Evolutionary conservation across 169 alveolate species (phyloP), one percentile per base, ranked within the genome.

Genomic region (Plasmodium fragile): DNA sequence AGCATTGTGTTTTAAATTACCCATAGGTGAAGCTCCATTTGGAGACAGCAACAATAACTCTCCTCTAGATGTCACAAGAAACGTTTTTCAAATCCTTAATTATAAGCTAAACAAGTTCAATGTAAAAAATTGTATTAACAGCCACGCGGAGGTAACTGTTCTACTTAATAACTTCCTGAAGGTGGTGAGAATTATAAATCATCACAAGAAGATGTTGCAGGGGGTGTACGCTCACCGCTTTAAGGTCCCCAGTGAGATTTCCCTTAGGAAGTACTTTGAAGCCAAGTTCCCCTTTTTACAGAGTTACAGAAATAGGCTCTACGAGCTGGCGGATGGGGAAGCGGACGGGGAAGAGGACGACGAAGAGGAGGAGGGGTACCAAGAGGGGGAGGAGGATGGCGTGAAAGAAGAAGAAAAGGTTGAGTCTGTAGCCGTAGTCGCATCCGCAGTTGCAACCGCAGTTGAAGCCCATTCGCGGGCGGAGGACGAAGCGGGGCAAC

Each of bases 121-220:
- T 53, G 81, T 22, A 5, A 73, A 85, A 52, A 85, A 85, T 41
- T 73, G 85, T 3, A 0, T 69, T 4, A 85, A 73, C 53, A 45
- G 84, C n/a, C 85, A 85, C 65, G 53, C 75, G 6, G 93, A 85
- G 65, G 79, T 85, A 28, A 85, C 53, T 30, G 80, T 85, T 30
- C 36, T 85, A 22, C 39, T 85, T 18, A 85, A 85, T 25, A 73
- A 85, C 59, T 77, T 78, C 73, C 43, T 72, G 1, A 52, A 53
- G 22, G 43, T 78, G 8, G 49, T 92, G 52, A 77, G 73, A 25
- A 36, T 73, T 22, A 81, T 78, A 41, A 81, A 82, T 65, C 28
- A 30, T 1, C 85, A 77, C 52, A 59, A 70, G 25, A 11, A 82
- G 65, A 83, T 82, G n/a, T 36, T 82, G 53, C 85, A 82, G 43